Base-by-base conservation (phyloP, 148 eudicot species). In the Amaranthus cruentus region DNA sequence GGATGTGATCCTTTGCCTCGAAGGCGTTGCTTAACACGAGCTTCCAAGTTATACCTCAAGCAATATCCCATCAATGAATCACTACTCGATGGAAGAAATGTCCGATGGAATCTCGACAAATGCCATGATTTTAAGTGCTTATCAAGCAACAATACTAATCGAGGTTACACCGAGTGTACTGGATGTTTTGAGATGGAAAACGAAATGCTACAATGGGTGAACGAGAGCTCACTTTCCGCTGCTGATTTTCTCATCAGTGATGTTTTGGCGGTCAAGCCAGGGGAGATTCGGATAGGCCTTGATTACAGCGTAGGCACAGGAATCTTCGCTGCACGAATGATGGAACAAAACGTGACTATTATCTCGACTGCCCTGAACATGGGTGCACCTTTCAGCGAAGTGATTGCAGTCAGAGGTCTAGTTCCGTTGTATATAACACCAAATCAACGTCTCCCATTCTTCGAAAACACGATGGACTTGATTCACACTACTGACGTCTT, bases 1-100 rank as follows among this genome's bases (percentile, higher is more conserved):
- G 99, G 97, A 1, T 96, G 99, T 61, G 99, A 96, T 85, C 99
- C 99, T 1, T 75, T 96, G 76, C 99, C 99, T 4, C 75, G 99
- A 58, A 88, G 99, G 68, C 83, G 99, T 53, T 96, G 99, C 83
- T 84, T 96, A 78, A 82, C 97, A 28, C 73, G 99, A 78, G 97
- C 97, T 13, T 91, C 99, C 5, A 92, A 90, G 83, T 81, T 86
- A 42, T 92, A 78, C 78, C 82, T 72, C 59, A 90, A 84, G 82
- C 99, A 97, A 15, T 90, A 87, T 69, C 78, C 96, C 9, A 96
- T 90, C 7, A 92, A 90, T 42, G 94, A 87, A 84, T 96, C 99
- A 49, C 88, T 96, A 11, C 99, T 97, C 0, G 92, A 96, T 68
- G 88, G 82, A 15, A 81, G 92, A 76, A 96, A 96, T 70, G 91